Evolutionary conservation across 345 rosid species (phyloP).

Genomic region (Pugionium dolabratum): DNA sequence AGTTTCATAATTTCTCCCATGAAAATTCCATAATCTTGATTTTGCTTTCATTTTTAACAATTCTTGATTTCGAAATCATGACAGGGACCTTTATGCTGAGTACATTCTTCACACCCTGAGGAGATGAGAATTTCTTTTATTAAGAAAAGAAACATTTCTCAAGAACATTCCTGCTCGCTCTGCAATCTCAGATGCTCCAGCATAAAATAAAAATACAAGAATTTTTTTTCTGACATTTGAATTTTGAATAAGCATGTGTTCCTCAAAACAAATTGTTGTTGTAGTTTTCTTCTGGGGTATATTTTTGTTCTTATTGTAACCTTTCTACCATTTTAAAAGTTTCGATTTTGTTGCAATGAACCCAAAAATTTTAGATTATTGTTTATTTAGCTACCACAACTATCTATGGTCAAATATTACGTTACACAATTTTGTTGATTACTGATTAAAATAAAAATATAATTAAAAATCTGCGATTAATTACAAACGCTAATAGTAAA

Average conservation of each 20-base stretch:
- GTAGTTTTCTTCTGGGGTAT: conserved; percentile 1
- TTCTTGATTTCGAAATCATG: conserved; percentile 16
- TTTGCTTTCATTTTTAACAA: not conserved
- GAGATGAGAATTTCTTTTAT: conserved; percentile 39
- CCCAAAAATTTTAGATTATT: not conserved
- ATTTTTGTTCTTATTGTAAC: conserved; percentile 6
- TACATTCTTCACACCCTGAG: conserved; percentile 79
- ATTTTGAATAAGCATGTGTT: conserved; percentile 36
- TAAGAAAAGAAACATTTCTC: not conserved
- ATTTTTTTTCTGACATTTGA: conserved; percentile 15
- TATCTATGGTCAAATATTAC: no score
- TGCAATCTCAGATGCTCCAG: conserved; percentile 31
- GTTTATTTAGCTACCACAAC: no score
- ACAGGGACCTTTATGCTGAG: conserved; percentile 94
- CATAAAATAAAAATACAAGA: conserved; percentile 24
- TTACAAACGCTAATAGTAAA: no score
- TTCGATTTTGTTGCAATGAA: conserved; percentile 31
- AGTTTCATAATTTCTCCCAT: not conserved
- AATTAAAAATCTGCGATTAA: no score
- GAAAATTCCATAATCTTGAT: not conserved
- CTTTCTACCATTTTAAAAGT: conserved; percentile 10
- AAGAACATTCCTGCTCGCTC: conserved; percentile 32
- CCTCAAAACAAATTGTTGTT: not conserved
- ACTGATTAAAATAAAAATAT: no score
- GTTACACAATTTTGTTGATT: no score